Percentiles rank a stretch among this genome's conserved stretches.
Conservation (phyloP, 202 grass and related monocot species). For the Schoenoplectus tabernaemontani region DNA sequence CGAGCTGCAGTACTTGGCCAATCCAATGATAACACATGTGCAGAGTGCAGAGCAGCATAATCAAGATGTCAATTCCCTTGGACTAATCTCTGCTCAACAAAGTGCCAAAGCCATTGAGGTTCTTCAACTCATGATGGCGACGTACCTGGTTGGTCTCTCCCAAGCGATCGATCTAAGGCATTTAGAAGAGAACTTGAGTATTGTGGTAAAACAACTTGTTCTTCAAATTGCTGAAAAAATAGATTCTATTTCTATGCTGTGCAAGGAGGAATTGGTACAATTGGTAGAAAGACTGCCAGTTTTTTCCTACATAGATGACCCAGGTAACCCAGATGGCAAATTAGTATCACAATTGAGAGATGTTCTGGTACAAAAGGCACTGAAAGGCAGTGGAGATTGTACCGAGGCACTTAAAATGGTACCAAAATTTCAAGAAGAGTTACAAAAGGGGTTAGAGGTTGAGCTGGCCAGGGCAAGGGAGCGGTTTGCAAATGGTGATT, state of each 20-base stretch:
- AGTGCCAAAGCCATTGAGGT: constrained; percentile 27
- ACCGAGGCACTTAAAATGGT: constrained; percentile 22
- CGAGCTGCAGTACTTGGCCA: constrained; percentile 28
- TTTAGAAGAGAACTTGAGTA: constrained; percentile 21
- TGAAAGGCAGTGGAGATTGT: constrained; percentile 3
- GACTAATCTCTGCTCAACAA: constrained; percentile 27
- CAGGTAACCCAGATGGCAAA: constrained; percentile 18
- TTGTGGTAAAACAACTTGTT: constrained; percentile 19
- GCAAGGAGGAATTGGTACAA: constrained; percentile 20
- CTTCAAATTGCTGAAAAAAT: neutral
- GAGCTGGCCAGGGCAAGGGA: constrained; percentile 19
- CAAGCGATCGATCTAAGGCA: constrained; percentile 28
- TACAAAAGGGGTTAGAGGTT: neutral
- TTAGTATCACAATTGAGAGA: constrained; percentile 28
- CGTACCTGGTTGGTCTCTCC: constrained; percentile 29
- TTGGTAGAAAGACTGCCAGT: constrained; percentile 26
- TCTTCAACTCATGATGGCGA: constrained; percentile 27
- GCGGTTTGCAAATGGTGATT: constrained; percentile 15
- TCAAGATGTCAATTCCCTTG: constrained; percentile 32
- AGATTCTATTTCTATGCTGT: neutral
- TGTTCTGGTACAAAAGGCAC: constrained; percentile 26
- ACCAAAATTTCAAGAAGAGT: constrained; percentile 28
- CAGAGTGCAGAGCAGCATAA: constrained; percentile 23
- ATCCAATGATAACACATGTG: constrained; percentile 30
- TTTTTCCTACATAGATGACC: constrained; percentile 32